Evolutionary conservation across 306 rosid species (phyloP).

Genomic region (Malus fusca): DNA sequence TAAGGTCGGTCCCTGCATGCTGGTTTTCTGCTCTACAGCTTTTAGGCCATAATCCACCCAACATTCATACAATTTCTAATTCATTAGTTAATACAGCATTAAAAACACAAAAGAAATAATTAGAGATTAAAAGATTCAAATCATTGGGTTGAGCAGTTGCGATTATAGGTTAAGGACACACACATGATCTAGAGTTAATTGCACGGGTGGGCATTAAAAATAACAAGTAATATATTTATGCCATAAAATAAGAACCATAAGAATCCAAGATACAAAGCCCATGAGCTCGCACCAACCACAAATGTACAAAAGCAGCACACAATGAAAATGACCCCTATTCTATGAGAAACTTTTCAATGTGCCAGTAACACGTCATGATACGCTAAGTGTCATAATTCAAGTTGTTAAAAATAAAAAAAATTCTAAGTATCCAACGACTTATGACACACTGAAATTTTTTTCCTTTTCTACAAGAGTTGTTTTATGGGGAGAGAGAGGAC

Average conservation of each 20-base stretch:
- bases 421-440: too few species aligned
- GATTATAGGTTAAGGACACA: background rate
- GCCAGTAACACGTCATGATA: fast-evolving
- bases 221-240: background rate
- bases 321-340: background rate
- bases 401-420: too few species aligned
- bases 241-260: background rate
- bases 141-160: background rate
- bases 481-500: too few species aligned
- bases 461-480: background rate
- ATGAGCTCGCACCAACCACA: background rate
- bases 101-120: background rate
- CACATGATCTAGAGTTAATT: background rate
- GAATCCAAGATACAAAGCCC: background rate
- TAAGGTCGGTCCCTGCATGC: background rate
- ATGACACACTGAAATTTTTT: background rate
- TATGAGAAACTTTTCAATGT: too few species aligned
- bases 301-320: background rate
- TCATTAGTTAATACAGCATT: background rate
- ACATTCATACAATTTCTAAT: background rate
- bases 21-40: background rate
- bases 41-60: background rate
- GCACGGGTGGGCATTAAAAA: background rate
- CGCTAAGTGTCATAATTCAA: too few species aligned
- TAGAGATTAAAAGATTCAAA: background rate